These are phyloP conservation scores for Solanum bukasovii DNA, from an alignment of 257 asterid species.

Conservation along the genomic window DNA sequence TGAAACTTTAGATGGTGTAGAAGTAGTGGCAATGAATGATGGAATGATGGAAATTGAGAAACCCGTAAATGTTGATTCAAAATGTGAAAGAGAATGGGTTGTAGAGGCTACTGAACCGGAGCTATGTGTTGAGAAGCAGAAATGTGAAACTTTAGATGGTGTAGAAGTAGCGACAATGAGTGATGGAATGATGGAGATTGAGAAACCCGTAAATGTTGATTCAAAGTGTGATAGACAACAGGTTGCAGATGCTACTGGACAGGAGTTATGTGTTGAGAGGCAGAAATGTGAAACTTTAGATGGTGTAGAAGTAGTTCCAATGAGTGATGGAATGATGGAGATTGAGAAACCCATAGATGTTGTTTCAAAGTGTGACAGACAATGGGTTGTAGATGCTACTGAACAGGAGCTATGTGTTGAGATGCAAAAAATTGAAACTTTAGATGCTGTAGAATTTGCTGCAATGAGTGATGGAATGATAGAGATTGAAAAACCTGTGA, in stretches of 20 bases:
- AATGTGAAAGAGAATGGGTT: conserved; percentile 13
- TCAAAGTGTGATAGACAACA: conserved; percentile 16
- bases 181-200: conserved; percentile 23
- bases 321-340: conserved; percentile 22
- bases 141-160: not conserved
- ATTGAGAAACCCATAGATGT: conserved; percentile 11
- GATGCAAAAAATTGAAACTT: conserved; percentile 10
- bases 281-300: conserved; percentile 7
- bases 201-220: conserved; percentile 14
- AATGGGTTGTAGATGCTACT: conserved; percentile 8
- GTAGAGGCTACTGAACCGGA: conserved; percentile 18
- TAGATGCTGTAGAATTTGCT: not conserved
- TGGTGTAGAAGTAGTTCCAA: conserved; percentile 1
- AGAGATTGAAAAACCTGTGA: conserved; percentile 14
- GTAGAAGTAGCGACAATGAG: conserved; percentile 6
- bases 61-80: conserved; percentile 14
- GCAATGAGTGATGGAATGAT: conserved; percentile 13
- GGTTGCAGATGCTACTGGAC: conserved; percentile 12
- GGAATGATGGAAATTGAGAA: conserved; percentile 24
- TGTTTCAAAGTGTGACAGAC: conserved; percentile 22
- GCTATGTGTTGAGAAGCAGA: conserved; percentile 23
- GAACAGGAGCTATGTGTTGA: conserved; percentile 23
- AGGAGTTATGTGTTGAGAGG: conserved; percentile 27
- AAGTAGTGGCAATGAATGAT: conserved; percentile 7
- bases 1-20: conserved; percentile 5